Percentiles rank a stretch among this genome's conserved stretches.
These are phyloP conservation scores for Leavenworthia alabamica DNA, from an alignment of 345 rosid genomes.

Conservation along the genomic window DNA sequence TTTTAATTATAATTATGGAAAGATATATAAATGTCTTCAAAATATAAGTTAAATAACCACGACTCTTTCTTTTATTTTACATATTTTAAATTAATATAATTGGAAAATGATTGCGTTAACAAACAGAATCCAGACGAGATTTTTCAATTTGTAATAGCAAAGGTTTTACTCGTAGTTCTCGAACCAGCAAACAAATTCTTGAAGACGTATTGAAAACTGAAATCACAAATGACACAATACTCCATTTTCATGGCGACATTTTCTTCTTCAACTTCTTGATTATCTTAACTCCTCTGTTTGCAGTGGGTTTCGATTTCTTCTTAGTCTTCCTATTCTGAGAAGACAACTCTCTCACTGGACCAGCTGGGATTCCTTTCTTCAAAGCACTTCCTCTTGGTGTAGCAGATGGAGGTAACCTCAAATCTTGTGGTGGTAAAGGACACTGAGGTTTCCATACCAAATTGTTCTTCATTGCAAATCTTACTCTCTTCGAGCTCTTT, in stretches of 20 bases:
- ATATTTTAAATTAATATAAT: too few relatives aligned
- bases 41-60: too few relatives aligned
- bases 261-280: conserved; percentile 55
- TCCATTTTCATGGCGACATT: conserved; percentile 25
- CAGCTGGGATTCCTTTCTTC: conserved; percentile 82
- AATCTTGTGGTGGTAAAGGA: conserved; percentile 82
- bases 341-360: conserved; percentile 73
- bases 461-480: conserved; percentile 83
- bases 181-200: too few relatives aligned
- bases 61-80: too few relatives aligned
- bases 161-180: too few relatives aligned
- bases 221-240: background rate
- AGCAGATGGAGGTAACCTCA: conserved; percentile 90
- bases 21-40: too few relatives aligned
- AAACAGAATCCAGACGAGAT: too few relatives aligned
- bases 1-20: too few relatives aligned
- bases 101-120: too few relatives aligned
- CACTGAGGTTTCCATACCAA: conserved; percentile 95
- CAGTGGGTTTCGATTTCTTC: conserved; percentile 44
- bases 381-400: conserved; percentile 98
- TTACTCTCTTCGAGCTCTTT: conserved; percentile 79
- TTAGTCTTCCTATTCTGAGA: conserved; percentile 46
- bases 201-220: too few relatives aligned
- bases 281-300: conserved; percentile 45
- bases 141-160: too few relatives aligned